Evolutionary conservation across 2,329 filamentous ascomycete species (phyloP), one percentile per base, ranked within the genome.

Genomic region (Hymenoscyphus linearis): DNA sequence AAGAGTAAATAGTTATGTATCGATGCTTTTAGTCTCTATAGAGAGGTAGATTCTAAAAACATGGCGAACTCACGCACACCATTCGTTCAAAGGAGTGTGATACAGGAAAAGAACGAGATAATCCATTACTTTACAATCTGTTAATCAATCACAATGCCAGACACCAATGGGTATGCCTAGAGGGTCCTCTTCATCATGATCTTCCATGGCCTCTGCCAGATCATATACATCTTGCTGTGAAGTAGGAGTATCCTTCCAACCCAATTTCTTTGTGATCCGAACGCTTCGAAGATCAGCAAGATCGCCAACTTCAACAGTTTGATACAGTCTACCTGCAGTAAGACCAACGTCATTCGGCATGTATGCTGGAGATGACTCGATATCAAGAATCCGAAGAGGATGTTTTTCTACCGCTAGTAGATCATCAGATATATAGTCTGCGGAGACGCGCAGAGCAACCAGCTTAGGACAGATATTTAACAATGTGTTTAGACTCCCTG

Each of bases 281-380:
- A 74, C 70, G 47, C 69, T 70, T 53, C 72, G 62, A 35, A 74
- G 36, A 64, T 68, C 62, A 13, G 67, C 65, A 22, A 74, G 58
- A 13, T 61, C 58, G 1, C 61, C 68, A 12, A 66, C 59, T 54
- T 72, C 69, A 14, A 73, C 66, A 12, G 70, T 67, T 37, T 70
- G 62, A 59, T 69, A 73, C 4, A 73, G 60, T 7, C 55, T 54
- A 7, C 50, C 52, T 0, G 72, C 60, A 35, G 52, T 64, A 26
- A 72, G 60, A 16, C 62, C 64, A 2, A 72, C 64, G 14, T 73
- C 69, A 50, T 50, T 50, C 18, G 66, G 59, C 13, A 61, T 66
- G 0, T 71, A 68, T 16, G 64, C 64, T 3, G 66, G 65, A 18
- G 68, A 70, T 44, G 71, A 73, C 57, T 73, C 72, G 9, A 74